phyloP scores from a whole-genome alignment of 331 rosid genomes.

The Arachis monticola region DNA sequence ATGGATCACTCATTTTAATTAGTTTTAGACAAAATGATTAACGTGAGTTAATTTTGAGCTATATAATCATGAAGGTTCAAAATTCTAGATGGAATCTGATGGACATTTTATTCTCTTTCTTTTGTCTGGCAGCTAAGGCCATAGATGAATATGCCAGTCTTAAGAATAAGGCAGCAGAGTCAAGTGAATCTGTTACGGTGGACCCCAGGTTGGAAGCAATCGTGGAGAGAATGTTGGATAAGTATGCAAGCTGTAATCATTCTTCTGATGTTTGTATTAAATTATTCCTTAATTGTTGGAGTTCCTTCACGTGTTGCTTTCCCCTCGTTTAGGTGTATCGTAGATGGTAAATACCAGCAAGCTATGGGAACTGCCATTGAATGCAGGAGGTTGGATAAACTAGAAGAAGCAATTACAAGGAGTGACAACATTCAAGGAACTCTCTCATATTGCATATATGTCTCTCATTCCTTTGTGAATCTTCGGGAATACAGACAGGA shows the following conservation, averaged over 20 bases:
- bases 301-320: conserved; percentile 32
- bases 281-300: conserved; percentile 10
- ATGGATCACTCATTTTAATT: conserved; percentile 8
- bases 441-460: conserved; percentile 82
- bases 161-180: conserved; percentile 80
- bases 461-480: conserved; percentile 92
- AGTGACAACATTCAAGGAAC: conserved; percentile 96
- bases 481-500: conserved; percentile 93
- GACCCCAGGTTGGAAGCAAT: conserved; percentile 96
- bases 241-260: conserved; percentile 57
- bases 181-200: conserved; percentile 61
- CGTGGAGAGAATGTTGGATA: conserved; percentile 95
- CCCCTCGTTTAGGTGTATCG: conserved; percentile 67
- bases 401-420: conserved; percentile 94
- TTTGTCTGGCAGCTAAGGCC: conserved; percentile 80
- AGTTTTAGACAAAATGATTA: neutral
- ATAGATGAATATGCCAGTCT: conserved; percentile 95
- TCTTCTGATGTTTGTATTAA: conserved; percentile 19
- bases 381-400: conserved; percentile 97
- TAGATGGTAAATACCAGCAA: conserved; percentile 94
- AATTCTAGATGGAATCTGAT: neutral
- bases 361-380: conserved; percentile 99
- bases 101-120: conserved; percentile 35
- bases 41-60: conserved; percentile 4
- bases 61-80: neutral